Percentiles rank a stretch among this genome's conserved stretches.
These are phyloP conservation scores for Lasiodiplodia sp. DNA, from an alignment of 2,329 filamentous ascomycete species.

Conservation along the genomic window DNA sequence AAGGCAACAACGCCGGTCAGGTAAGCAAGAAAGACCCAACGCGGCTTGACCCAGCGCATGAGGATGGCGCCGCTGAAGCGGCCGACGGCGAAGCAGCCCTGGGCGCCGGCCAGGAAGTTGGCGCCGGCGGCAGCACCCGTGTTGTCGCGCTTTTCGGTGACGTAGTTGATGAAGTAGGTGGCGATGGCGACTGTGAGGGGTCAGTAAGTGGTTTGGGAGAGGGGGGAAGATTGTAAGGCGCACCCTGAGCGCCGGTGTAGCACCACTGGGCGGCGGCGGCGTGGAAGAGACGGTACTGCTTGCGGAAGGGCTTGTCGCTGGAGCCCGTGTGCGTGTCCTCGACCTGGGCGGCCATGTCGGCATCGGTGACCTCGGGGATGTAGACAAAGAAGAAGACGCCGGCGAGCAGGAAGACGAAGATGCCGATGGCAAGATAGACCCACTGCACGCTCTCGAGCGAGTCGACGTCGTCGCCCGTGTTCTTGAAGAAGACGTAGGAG, in stretches of 20 bases:
- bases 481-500: constrained; percentile 67
- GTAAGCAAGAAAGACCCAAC: constrained; percentile 75
- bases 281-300: constrained; percentile 77
- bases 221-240: neutral
- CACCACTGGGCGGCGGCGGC: constrained; percentile 79
- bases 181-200: constrained; percentile 53
- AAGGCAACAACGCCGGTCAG: constrained; percentile 69
- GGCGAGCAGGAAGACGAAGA: constrained; percentile 65
- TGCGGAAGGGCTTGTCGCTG: constrained; percentile 60
- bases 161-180: constrained; percentile 54
- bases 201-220: no score
- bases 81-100: constrained; percentile 75
- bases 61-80: constrained; percentile 72
- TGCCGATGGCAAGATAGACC: constrained; percentile 69
- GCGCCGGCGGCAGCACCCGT: constrained; percentile 59
- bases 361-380: constrained; percentile 65
- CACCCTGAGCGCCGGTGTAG: constrained; percentile 75
- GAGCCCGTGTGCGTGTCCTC: constrained; percentile 44
- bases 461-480: constrained; percentile 57
- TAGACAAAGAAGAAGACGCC: constrained; percentile 65
- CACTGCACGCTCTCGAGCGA: constrained; percentile 68
- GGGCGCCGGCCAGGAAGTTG: constrained; percentile 76
- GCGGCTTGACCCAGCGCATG: constrained; percentile 71
- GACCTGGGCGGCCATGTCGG: constrained; percentile 66
- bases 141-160: constrained; percentile 55